Conservation (phyloP, 257 asterid species). For the Paulownia fortunei region DNA sequence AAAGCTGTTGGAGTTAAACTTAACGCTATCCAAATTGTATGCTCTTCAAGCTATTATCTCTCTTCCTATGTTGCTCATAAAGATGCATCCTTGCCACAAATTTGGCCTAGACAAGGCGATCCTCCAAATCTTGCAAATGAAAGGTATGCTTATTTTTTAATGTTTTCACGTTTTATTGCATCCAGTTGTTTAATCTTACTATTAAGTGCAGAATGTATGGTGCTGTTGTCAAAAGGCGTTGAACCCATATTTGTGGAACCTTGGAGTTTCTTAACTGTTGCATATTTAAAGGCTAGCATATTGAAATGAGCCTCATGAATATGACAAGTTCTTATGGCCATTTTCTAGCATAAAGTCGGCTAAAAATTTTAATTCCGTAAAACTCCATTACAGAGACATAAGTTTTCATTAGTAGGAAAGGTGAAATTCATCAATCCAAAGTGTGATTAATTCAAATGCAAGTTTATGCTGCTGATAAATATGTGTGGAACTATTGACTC, state of each 20-base stretch:
- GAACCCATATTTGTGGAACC: background rate
- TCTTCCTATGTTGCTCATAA: constrained; percentile 82
- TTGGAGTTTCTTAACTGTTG: background rate
- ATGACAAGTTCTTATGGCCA: background rate
- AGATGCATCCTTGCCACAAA: constrained; percentile 89
- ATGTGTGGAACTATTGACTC: background rate
- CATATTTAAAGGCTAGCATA: background rate
- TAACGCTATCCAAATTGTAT: constrained; percentile 83
- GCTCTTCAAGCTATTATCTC: constrained; percentile 77
- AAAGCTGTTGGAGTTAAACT: constrained; percentile 65
- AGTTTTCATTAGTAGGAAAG: background rate
- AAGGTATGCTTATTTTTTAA: constrained; percentile 53
- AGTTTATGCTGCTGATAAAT: constrained; percentile 8
- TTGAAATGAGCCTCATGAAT: background rate
- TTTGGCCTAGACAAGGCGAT: constrained; percentile 79
- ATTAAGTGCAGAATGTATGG: background rate
- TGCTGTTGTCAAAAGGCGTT: background rate
- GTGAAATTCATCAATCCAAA: background rate
- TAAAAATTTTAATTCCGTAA: background rate
- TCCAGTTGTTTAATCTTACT: constrained; percentile 12
- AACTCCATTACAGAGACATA: background rate
- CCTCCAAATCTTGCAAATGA: constrained; percentile 52
- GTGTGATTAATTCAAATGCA: background rate
- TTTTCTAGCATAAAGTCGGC: background rate
- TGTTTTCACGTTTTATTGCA: constrained; percentile 22